These are phyloP conservation scores for Hansenula anomala DNA, from an alignment of 1,139 yeast genomes.

Conservation along the genomic window DNA sequence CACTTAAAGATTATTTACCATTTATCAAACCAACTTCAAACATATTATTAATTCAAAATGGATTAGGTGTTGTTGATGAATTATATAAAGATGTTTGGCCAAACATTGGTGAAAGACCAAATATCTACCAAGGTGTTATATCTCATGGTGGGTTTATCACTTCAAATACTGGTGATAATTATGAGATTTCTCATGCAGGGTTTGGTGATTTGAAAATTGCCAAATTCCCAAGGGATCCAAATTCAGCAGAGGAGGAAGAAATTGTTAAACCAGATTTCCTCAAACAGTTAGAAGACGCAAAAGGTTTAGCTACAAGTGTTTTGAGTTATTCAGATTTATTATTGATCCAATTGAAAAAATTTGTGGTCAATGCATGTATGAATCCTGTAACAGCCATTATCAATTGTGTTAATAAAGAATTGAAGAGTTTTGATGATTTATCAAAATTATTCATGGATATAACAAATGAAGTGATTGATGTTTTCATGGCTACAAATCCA, in stretches of 20 bases:
- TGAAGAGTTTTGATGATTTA: constrained; percentile 36
- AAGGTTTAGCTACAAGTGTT: constrained; percentile 37
- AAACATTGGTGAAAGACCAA: constrained; percentile 40
- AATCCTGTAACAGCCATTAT: constrained; percentile 78
- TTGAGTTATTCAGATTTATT: constrained; percentile 51
- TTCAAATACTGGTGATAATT: constrained; percentile 25
- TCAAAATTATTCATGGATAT: constrained; percentile 39
- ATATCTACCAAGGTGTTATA: constrained; percentile 66
- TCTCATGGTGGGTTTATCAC: constrained; percentile 71
- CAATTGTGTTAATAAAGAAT: constrained; percentile 73
- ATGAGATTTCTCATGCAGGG: constrained; percentile 59
- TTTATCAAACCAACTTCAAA: constrained; percentile 47
- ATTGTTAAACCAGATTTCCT: constrained; percentile 24
- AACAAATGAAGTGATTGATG: constrained; percentile 41
- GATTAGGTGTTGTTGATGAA: constrained; percentile 69
- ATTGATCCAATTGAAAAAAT: constrained; percentile 66
- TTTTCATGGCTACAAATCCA: constrained; percentile 25
- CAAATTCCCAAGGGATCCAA: constrained; percentile 30
- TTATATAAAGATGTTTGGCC: constrained; percentile 59
- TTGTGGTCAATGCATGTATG: constrained; percentile 74
- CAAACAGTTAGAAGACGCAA: constrained; percentile 20
- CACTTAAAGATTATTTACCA: constrained; percentile 42
- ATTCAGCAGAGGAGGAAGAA: constrained; percentile 12
- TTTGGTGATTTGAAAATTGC: constrained; percentile 55
- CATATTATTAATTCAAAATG: constrained; percentile 76